phyloP scores from a whole-genome alignment of 176 grass and related monocot species.

The Oropetium thomaeum region DNA sequence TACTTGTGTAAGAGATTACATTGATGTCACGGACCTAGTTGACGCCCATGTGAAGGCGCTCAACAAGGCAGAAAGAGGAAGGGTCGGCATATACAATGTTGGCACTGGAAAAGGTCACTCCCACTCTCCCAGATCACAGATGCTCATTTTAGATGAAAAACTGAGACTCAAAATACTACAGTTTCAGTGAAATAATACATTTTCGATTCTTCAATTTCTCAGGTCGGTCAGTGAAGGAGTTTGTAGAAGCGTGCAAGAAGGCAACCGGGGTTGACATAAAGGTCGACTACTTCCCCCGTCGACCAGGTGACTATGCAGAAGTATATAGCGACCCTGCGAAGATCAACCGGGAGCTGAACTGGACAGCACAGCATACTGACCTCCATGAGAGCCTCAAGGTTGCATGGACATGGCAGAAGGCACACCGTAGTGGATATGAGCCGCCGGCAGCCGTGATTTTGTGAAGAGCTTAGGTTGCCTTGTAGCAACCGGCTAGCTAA shows the following conservation, averaged over 20 bases:
- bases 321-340: constrained; percentile 75
- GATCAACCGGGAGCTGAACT: constrained; percentile 80
- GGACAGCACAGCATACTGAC: constrained; percentile 71
- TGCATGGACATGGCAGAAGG: constrained; percentile 87
- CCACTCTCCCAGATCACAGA: background rate
- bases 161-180: background rate
- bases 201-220: background rate
- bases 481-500: constrained; percentile 12
- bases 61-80: constrained; percentile 66
- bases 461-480: constrained; percentile 23
- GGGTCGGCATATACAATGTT: constrained; percentile 93
- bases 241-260: constrained; percentile 88
- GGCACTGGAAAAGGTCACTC: constrained; percentile 96
- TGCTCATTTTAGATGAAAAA: background rate
- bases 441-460: constrained; percentile 47
- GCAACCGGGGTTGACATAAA: constrained; percentile 78
- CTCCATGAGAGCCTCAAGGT: constrained; percentile 70
- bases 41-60: constrained; percentile 92
- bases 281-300: constrained; percentile 66
- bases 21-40: constrained; percentile 91
- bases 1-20: constrained; percentile 88
- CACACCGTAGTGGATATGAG: constrained; percentile 60
- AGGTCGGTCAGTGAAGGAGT: constrained; percentile 94
- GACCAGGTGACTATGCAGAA: constrained; percentile 84
- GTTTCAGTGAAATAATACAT: background rate